Conservation (phyloP, 129 eudicot species). For the Logfia minima region DNA sequence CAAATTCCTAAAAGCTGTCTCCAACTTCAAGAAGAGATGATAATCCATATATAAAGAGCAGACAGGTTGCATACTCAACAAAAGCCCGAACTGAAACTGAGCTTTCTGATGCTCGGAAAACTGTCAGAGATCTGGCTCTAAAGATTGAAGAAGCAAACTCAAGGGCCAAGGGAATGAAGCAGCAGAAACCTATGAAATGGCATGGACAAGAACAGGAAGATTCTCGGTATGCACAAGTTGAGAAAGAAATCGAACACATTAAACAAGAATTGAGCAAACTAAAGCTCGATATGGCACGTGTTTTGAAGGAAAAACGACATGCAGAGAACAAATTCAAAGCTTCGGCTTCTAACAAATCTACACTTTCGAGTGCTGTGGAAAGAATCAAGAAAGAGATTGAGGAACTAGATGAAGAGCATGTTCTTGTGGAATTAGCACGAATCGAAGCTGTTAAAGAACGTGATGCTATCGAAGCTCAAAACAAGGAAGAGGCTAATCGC, state of each 20-base stretch:
- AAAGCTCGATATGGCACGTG: constrained; percentile 56
- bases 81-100: constrained; percentile 54
- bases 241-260: constrained; percentile 54
- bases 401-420: constrained; percentile 70
- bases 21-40: constrained; percentile 39
- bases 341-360: constrained; percentile 31
- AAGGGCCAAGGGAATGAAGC: constrained; percentile 46
- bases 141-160: constrained; percentile 65
- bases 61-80: constrained; percentile 36
- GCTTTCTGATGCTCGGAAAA: constrained; percentile 56
- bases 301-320: constrained; percentile 51
- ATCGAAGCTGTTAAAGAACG: constrained; percentile 81
- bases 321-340: constrained; percentile 63
- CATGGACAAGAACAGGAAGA: constrained; percentile 27
- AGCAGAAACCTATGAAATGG: constrained; percentile 32
- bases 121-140: constrained; percentile 45
- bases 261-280: constrained; percentile 69
- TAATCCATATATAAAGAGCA: constrained; percentile 35
- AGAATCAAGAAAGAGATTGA: constrained; percentile 64
- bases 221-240: constrained; percentile 39
- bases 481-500: constrained; percentile 42
- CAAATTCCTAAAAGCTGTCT: constrained; percentile 18
- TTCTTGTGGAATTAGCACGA: constrained; percentile 79
- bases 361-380: constrained; percentile 42
- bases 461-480: constrained; percentile 55